Evolutionary conservation across 2,329 filamentous ascomycete species (phyloP), one percentile per base, ranked within the genome.

Genomic region (Pezicula rhizophila): DNA sequence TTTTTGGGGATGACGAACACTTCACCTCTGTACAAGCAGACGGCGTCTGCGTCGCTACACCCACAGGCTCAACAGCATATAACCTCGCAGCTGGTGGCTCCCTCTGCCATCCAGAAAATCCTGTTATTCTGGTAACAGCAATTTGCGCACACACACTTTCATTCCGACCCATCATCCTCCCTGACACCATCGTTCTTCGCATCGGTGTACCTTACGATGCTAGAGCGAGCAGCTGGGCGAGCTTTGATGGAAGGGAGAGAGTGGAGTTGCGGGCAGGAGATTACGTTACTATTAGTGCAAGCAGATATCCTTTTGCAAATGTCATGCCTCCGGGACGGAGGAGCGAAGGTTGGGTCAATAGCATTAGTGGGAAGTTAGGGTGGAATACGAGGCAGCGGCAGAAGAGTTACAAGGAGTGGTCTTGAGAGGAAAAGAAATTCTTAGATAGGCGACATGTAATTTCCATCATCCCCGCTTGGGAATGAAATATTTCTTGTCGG

Each of bases 51-150:
- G 87, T 97, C 20, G 90, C 92, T 1, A 97, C 92, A 5, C 93
- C 92, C 0, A 97, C 93, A 0, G 93, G 92, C 12, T 93, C 87
- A 5, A 97, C 92, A 12, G 92, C 92, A 15, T 97, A 97, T 70
- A 96, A 96, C 63, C 83, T 97, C 17, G 92, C 91, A 0, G 91
- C 92, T 0, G 93, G 93, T n/a, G 92, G 92, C 17, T 95, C 89
- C 3, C 78, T 97, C 20, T 96, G 90, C 62, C 92, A 97, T 64
- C 92, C 92, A 0, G 93, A 97, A 60, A 97, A 96, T 65, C 93
- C 92, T 0, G 91, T 96, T 42, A 96, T 97, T 68, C 81, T 97
- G 2, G 82, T 97, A 5, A 96, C 91, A 1, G 87, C 92, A 44
- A 96, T 97, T 48, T 96, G 91, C 65, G 89, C 93, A 1, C 92